phyloP scores from a whole-genome alignment of 768 basidiomycete genomes.

The Boletus vermiculosoides region DNA sequence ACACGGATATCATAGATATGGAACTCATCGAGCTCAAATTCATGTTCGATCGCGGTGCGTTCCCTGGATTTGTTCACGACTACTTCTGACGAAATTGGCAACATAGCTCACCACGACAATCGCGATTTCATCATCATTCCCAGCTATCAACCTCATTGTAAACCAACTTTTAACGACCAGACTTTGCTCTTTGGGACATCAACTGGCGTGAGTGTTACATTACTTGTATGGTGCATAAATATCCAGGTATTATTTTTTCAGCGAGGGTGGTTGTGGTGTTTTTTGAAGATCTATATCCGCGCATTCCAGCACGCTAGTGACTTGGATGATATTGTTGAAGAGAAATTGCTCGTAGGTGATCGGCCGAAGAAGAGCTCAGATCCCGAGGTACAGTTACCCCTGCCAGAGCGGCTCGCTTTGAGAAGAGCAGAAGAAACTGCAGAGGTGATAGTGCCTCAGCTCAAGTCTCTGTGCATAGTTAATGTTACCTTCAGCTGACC shows the following conservation, averaged over 20 bases:
- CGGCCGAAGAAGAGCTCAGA: slow-evolving; percentile 63
- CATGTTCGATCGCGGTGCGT: slow-evolving; percentile 70
- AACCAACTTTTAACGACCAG: slow-evolving; percentile 58
- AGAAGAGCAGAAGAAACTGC: slow-evolving; percentile 49
- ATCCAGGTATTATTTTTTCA: slow-evolving; percentile 27
- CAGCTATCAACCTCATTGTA: slow-evolving; percentile 66
- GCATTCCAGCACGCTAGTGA: slow-evolving; percentile 78
- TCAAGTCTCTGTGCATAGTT: background rate
- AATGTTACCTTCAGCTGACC: slow-evolving; percentile 52
- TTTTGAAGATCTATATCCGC: slow-evolving; percentile 76
- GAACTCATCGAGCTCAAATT: slow-evolving; percentile 84
- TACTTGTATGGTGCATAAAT: background rate
- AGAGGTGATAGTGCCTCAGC: slow-evolving; percentile 42
- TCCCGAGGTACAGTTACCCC: slow-evolving; percentile 47
- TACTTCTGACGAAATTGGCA: slow-evolving; percentile 4
- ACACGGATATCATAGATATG: slow-evolving; percentile 72
- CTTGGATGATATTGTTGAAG: slow-evolving; percentile 76
- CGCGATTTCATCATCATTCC: slow-evolving; percentile 79
- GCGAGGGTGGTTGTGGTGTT: slow-evolving; percentile 70
- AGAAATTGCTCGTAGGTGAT: slow-evolving; percentile 79
- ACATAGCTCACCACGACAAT: slow-evolving; percentile 78
- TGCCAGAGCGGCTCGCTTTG: slow-evolving; percentile 57
- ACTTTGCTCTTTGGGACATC: slow-evolving; percentile 62
- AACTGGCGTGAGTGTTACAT: slow-evolving; percentile 52
- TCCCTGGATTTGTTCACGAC: background rate